phyloP scores from a whole-genome alignment of 768 basidiomycete species.

The Galerina sulciceps region DNA sequence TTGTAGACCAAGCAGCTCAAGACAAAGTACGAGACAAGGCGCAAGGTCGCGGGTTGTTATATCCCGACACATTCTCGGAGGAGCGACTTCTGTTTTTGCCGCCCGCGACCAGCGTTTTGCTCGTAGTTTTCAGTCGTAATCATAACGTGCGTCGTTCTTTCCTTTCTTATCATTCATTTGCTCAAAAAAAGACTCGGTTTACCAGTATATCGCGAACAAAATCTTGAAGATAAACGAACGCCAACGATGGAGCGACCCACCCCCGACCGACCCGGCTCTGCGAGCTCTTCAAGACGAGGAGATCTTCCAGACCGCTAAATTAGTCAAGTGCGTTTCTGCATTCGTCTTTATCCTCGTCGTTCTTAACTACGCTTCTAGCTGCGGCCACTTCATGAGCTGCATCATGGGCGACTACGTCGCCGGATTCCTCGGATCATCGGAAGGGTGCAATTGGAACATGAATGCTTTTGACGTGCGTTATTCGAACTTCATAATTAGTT shows the following conservation, averaged over 20 bases:
- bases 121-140: slow-evolving; percentile 60
- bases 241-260: slow-evolving; percentile 47
- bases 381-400: slow-evolving; percentile 58
- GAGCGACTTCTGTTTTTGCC: slow-evolving; percentile 54
- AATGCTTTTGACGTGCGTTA: slow-evolving; percentile 45
- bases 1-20: slow-evolving; percentile 36
- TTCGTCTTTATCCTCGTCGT: neutral
- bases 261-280: slow-evolving; percentile 31
- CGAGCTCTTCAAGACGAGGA: slow-evolving; percentile 50
- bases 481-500: neutral
- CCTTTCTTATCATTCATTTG: neutral
- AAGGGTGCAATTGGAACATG: slow-evolving; percentile 57
- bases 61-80: slow-evolving; percentile 59
- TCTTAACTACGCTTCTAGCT: slow-evolving; percentile 27
- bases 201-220: slow-evolving; percentile 56
- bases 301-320: slow-evolving; percentile 58
- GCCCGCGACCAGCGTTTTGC: slow-evolving; percentile 54
- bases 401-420: slow-evolving; percentile 65
- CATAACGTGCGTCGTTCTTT: slow-evolving; percentile 47
- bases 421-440: slow-evolving; percentile 57
- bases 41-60: slow-evolving; percentile 52
- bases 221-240: slow-evolving; percentile 61
- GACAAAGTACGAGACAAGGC: slow-evolving; percentile 49
- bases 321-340: slow-evolving; percentile 46
- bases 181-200: neutral